Base-by-base conservation (phyloP, 345 rosid species). In the Populus pruinosa region DNA sequence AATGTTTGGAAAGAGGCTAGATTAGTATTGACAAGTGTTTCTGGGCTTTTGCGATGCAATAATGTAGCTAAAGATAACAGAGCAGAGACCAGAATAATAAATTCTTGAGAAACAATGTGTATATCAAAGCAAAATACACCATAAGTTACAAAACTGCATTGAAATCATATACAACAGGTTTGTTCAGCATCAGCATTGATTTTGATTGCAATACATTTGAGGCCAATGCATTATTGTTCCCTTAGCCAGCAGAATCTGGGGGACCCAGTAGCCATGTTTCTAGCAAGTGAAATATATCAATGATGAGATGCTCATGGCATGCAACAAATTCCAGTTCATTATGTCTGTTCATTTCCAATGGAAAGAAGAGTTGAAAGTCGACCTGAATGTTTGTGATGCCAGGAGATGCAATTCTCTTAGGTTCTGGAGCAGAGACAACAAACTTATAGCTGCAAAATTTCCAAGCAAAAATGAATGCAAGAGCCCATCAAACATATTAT, bases 381-480 rank as follows among this genome's bases (percentile, higher is more conserved):
- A 96, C 99, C 98, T 96, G 99, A 79, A 96, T 91, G 83, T 96
- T 96, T 53, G 97, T 88, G 78, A 92, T 85, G 41, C 83, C 76
- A 49, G 99, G 97, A 75, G 98, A 92, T 76, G 87, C 88, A 79
- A 96, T 80, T 92, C 86, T 96, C 87, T 79, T 91, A 55, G 99
- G 97, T 79, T 96, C 97, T 44, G 93, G 78, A 41, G 63, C 5
- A 6, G 38, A 67, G 36, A 36, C 56, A 50, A 18, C 56, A 18
- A 50, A n/a, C 56, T 50, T 50, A 17, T 50, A 50, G 56, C 21
- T 50, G 56, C 56, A 18, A 50, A 17, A 50, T 50, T 50, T 50
- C 56, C 56, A 17, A 5, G n/a, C 56, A 50, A 50, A 6, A 50
- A 50, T 50, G 56, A 50, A 50, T 50, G 21, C 56, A 50, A 17